phyloP scores from a whole-genome alignment of 140 eudicot genomes.

The Cichorium intybus region DNA sequence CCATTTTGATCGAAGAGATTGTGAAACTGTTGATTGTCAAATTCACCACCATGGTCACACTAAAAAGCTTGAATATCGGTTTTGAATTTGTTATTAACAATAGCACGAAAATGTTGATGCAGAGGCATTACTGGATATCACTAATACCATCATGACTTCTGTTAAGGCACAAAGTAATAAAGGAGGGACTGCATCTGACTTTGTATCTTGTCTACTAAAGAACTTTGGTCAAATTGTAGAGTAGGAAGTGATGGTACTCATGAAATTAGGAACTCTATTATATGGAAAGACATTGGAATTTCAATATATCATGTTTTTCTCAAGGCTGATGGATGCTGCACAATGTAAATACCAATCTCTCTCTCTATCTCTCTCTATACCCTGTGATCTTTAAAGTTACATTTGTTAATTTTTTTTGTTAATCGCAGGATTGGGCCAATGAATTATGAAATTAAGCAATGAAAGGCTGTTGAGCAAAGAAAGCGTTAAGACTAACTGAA shows the following conservation, averaged over 20 bases:
- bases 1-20: too few species aligned
- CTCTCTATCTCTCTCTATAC: background rate
- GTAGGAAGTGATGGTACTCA: conserved; percentile 34
- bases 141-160: conserved; percentile 59
- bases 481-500: conserved; percentile 37
- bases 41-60: too few species aligned
- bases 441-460: conserved; percentile 52
- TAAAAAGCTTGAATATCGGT: too few species aligned
- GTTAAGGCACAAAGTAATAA: conserved; percentile 62
- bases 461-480: conserved; percentile 39
- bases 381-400: background rate
- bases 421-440: conserved; percentile 90
- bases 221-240: conserved; percentile 51
- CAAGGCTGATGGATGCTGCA: conserved; percentile 62
- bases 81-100: too few species aligned
- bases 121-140: conserved; percentile 73
- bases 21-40: too few species aligned
- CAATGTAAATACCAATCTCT: conserved; percentile 45
- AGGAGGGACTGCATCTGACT: conserved; percentile 69
- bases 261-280: conserved; percentile 40
- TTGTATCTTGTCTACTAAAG: conserved; percentile 49
- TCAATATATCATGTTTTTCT: conserved; percentile 58
- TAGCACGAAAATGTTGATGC: too few species aligned
- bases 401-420: background rate
- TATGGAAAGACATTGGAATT: conserved; percentile 66